phyloP scores from a whole-genome alignment of 192 early-diverging fungal species.

The Coemansia sp. region DNA sequence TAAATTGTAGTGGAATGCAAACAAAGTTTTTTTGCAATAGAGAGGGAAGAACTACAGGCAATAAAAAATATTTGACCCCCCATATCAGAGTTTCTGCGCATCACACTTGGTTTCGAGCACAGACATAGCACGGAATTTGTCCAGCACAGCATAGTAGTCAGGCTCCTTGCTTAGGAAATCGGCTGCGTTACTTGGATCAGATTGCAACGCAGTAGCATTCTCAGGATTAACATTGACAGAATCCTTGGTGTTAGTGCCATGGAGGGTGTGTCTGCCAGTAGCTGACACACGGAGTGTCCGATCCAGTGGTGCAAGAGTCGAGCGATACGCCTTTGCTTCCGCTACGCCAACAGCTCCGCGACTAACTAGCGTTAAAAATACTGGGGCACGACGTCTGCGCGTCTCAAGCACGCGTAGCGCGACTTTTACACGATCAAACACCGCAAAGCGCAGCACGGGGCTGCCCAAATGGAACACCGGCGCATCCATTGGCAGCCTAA shows the following conservation, averaged over 20 bases:
- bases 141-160: constrained; percentile 49
- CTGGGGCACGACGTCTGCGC: constrained; percentile 61
- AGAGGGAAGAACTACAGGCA: neutral
- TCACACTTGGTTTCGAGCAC: constrained; percentile 40
- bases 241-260: neutral
- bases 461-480: constrained; percentile 34
- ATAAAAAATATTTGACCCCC: neutral
- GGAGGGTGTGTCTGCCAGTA: neutral
- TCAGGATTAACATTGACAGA: neutral
- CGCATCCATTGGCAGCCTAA: constrained; percentile 33
- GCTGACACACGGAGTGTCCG: constrained; percentile 24
- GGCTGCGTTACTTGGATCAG: constrained; percentile 1
- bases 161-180: constrained; percentile 9
- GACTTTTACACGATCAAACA: constrained; percentile 68
- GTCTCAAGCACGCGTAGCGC: constrained; percentile 60
- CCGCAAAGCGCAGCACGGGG: constrained; percentile 50
- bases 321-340: constrained; percentile 18
- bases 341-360: constrained; percentile 9
- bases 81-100: constrained; percentile 11
- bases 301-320: constrained; percentile 23
- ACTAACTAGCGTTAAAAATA: constrained; percentile 66
- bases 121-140: constrained; percentile 53
- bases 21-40: neutral
- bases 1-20: neutral
- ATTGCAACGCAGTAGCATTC: neutral